A percentile compares a stretch with the other conserved stretches of the same genome.
phyloP scores from a whole-genome alignment of 2,329 filamentous ascomycete species.

The Zymoseptoria crescenta region DNA sequence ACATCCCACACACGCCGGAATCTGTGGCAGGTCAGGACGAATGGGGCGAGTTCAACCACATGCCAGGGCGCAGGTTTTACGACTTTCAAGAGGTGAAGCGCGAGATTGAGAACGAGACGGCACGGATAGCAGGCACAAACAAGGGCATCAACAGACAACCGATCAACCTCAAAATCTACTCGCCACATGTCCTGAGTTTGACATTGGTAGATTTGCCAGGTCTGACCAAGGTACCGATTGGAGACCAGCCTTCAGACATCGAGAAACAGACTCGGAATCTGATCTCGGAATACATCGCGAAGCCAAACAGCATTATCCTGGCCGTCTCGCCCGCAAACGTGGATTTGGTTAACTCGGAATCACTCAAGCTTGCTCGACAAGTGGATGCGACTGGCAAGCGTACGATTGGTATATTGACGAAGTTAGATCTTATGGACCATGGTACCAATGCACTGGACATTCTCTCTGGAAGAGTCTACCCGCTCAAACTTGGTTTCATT shows the following conservation, averaged over 20 bases:
- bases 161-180: slow-evolving; percentile 98
- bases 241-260: slow-evolving; percentile 93
- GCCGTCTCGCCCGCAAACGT: slow-evolving; percentile 97
- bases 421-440: slow-evolving; percentile 97
- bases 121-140: slow-evolving; percentile 89
- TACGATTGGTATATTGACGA: slow-evolving; percentile 94
- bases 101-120: slow-evolving; percentile 95
- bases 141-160: slow-evolving; percentile 97
- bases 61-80: slow-evolving; percentile 78
- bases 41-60: slow-evolving; percentile 96
- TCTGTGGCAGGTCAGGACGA: slow-evolving; percentile 59
- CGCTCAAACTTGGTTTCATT: slow-evolving; percentile 93
- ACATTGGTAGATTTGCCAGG: slow-evolving; percentile 94
- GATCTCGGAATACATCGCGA: slow-evolving; percentile 96
- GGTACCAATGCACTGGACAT: slow-evolving; percentile 97
- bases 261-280: slow-evolving; percentile 96
- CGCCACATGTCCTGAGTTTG: slow-evolving; percentile 89
- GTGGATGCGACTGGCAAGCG: slow-evolving; percentile 89
- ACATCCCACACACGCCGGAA: slow-evolving; percentile 68
- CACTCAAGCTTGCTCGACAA: slow-evolving; percentile 90
- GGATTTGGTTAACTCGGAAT: slow-evolving; percentile 96
- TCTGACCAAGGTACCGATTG: slow-evolving; percentile 93
- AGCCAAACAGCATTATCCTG: slow-evolving; percentile 95
- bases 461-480: slow-evolving; percentile 92
- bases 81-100: slow-evolving; percentile 90